phyloP scores from a whole-genome alignment of 805 yeast species.

The Starmerella bombi region DNA sequence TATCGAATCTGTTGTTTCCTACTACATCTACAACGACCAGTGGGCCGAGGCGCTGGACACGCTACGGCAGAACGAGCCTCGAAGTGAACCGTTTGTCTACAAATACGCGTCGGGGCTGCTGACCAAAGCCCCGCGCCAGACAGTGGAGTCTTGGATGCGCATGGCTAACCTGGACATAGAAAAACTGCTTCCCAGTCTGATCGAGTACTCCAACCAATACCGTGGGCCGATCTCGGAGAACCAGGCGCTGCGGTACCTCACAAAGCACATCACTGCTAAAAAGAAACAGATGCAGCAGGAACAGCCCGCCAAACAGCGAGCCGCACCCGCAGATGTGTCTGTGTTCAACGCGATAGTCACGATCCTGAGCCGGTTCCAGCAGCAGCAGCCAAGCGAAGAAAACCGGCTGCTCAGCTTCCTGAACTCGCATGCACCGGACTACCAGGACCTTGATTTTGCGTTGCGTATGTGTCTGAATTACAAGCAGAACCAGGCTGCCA shows the following conservation, averaged over 20 bases:
- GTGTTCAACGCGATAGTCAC: conserved; percentile 62
- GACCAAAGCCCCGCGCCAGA: conserved; percentile 50
- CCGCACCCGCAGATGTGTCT: conserved; percentile 33
- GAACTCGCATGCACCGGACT: conserved; percentile 29
- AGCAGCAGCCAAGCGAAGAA: conserved; percentile 22
- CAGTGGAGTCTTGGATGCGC: conserved; percentile 70
- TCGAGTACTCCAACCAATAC: conserved; percentile 42
- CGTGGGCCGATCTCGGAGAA: conserved; percentile 37
- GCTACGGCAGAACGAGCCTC: conserved; percentile 30
- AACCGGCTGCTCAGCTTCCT: conserved; percentile 42
- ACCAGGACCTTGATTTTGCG: conserved; percentile 47
- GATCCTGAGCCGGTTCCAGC: conserved; percentile 38
- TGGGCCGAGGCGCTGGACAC: conserved; percentile 64
- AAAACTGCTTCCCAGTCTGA: conserved; percentile 59
- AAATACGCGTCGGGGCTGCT: conserved; percentile 56
- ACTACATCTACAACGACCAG: conserved; percentile 53
- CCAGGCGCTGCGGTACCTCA: conserved; percentile 53
- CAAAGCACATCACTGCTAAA: conserved; percentile 6
- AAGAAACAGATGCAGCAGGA: background rate
- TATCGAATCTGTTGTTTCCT: conserved; percentile 50
- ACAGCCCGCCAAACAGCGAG: conserved; percentile 23
- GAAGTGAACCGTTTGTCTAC: conserved; percentile 40
- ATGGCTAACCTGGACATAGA: conserved; percentile 41
- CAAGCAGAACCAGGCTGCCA: conserved; percentile 49
- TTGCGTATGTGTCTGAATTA: conserved; percentile 56